These are phyloP conservation scores for Astrephomene gubernaculifera DNA, from an alignment of 139 green algal species.

Conservation along the genomic window DNA sequence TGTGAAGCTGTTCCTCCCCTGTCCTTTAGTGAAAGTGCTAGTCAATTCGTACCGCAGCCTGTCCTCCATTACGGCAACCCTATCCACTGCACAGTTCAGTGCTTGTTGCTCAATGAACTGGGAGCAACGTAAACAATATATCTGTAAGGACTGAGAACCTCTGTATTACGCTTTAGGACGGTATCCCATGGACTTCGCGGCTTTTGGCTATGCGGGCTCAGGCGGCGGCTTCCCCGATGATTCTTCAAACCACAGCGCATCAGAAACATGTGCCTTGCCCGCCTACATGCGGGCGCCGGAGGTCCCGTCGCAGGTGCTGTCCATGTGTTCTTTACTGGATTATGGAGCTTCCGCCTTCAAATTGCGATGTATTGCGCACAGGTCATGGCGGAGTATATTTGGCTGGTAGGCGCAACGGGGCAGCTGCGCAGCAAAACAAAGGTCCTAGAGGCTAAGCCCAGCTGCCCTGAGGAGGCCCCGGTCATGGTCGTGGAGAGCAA, in stretches of 20 bases:
- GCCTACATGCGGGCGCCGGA: slow-evolving; percentile 34
- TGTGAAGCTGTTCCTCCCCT: no score
- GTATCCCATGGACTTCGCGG: slow-evolving; percentile 7
- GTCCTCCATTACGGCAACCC: no score
- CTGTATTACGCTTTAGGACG: no score
- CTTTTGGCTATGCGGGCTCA: not conserved
- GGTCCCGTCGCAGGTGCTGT: slow-evolving; percentile 28
- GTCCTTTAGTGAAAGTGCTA: no score
- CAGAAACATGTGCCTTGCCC: slow-evolving; percentile 9
- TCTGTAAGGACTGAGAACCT: no score
- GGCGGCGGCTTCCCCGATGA: slow-evolving; percentile 25
- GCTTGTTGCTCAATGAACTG: no score
- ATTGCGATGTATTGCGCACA: slow-evolving; percentile 15
- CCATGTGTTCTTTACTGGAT: not conserved
- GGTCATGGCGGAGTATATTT: slow-evolving; percentile 75
- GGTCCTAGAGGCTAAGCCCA: slow-evolving; percentile 45
- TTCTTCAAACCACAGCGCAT: slow-evolving; percentile 29
- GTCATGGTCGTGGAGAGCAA: slow-evolving; percentile 47
- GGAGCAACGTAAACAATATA: no score
- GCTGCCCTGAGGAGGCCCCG: slow-evolving; percentile 45
- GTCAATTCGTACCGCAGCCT: no score
- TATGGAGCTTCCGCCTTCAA: not conserved
- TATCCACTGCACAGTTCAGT: no score
- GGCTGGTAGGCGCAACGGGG: slow-evolving; percentile 52
- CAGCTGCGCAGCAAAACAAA: slow-evolving; percentile 61